Base-by-base conservation (phyloP, 805 yeast genomes). In the Sugiyamaella chiloensis region DNA sequence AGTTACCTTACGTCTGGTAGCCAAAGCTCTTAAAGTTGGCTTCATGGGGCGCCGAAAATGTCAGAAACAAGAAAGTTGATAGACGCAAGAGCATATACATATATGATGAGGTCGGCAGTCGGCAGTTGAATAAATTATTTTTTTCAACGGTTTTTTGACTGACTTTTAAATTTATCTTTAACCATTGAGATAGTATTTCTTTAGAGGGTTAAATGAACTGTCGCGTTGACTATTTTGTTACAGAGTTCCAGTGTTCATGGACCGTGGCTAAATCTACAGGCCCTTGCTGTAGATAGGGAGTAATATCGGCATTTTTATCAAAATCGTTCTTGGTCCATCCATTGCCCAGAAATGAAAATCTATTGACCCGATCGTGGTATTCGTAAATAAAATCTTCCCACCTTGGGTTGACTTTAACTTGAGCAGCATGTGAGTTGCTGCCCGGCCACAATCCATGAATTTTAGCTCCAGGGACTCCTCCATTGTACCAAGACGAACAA, bases 1-100 rank as follows among this genome's bases (percentile, higher is more conserved):
- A n/a, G 37, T 6, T n/a, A 44, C 31, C 36, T n/a, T 42, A 6
- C 58, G 44, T n/a, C 58, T 31, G 7, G 56, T 52, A 4, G 58
- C 58, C 23, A 16, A 16, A n/a, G 36, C 17, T 5, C 20, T 27
- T 19, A 21, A 27, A 12, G 21, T 14, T 5, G 20, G 20, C 37
- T 34, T 34, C 37, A 34, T 34, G 29, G 29, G 29, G 29, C 29
- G 29, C 9, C 9, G n/a, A n/a, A n/a, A n/a, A n/a, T n/a, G n/a
- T n/a, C 4, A 17, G 12, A 17, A 29, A 17, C 16, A 29, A 17
- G 34, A 29, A 29, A 29, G 34, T 17, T 5, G 34, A 14, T 29
- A 17, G 34, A 3, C 8, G 30, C 30, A 26, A 17, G 5, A 17
- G 34, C 12, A 29, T n/a, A 29, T 29, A 17, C 16, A 17, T 29